Base-by-base conservation (phyloP, 1,284 basidiomycete genomes). In the Rhodotorula sp. region DNA sequence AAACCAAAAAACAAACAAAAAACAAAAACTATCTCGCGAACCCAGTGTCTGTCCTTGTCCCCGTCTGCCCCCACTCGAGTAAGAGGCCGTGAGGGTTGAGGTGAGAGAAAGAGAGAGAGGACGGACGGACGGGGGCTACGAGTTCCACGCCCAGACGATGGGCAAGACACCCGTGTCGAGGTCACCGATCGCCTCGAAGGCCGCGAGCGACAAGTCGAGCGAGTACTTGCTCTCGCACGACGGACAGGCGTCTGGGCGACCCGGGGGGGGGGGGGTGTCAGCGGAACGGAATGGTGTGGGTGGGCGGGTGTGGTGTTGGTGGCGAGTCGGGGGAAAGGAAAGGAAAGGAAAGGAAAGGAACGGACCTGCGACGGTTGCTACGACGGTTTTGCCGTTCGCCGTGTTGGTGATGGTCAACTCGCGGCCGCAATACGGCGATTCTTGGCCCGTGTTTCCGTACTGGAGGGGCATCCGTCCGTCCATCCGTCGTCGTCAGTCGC, bases 141-240 rank as follows among this genome's bases (percentile, higher is more conserved):
- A 8, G 37, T 44, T 44, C 40, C 40, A 70, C 18, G 31, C 55
- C 69, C 69, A 73, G 1, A 37, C 16, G 50, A 73, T 60, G 31
- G 81, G 77, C 68, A 93, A 83, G 75, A 83, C 79, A 66, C 92
- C 92, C 48, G 85, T 81, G 13, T 77, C 79, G 63, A 84, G 78
- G 64, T 79, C 75, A 47, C 85, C 87, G 65, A 94, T 85, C 24
- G 79, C 75, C 55, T 82, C 66, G 85, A 96, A 96, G 34, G 91
- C 88, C 60, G 78, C 87, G n/a, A 79, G 72, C 20, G 90, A 92
- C 68, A 96, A 85, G 79, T 97, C 94, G 77, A 97, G 86, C 28
- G 87, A 88, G 79, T 88, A 83, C 47, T 64, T 62, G 70, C 84
- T 85, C 0, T 75, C 47, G 83, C 94, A 97, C 13, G 87, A 87